Base-by-base conservation (phyloP, 768 basidiomycete genomes). In the Coprinopsis sp. region DNA sequence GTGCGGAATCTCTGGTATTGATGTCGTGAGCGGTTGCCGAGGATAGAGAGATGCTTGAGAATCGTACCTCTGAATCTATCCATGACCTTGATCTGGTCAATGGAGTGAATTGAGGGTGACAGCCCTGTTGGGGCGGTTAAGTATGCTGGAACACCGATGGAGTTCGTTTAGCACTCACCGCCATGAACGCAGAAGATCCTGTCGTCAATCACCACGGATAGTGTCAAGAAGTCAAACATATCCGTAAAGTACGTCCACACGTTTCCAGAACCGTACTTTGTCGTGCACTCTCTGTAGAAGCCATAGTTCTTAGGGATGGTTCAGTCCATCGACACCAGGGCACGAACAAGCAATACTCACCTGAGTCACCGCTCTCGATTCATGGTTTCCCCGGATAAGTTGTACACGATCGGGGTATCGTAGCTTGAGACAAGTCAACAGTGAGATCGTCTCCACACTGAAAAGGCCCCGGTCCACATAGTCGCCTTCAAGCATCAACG, bases 241-340 rank as follows among this genome's bases (percentile, higher is more conserved):
- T 99, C 96, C 50, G 96, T 99, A 60, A 99, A 98, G 66, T 98
- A 97, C 22, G 91, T 93, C 96, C 96, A 99, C 27, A 97, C 95
- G 57, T 88, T 86, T 25, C 93, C 84, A 2, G 90, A 86, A 45
- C 93, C 94, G 58, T 99, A 99, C 69, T 99, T 99, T 33, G 94
- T 79, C 18, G 95, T 84, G 60, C 96, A 98, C 74, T 99, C 96
- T 29, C 91, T 89, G 67, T 99, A 99, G 72, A 99, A 99, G 11
- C 96, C 96, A 60, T 98, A 99, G 19, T 92, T 94, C 94, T 98
- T 47, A 41, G 51, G 44, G 47, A 54, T 47, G 46, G 62, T 63
- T 64, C 60, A 64, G 53, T 57, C 53, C 48, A 46, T 51, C 46
- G 39, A 48, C 39, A 46, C 11, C 12, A 21, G 33, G 24, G 12